A percentile compares a stretch with the other conserved stretches of the same genome.
Evolutionary conservation across 2,329 filamentous ascomycete species (phyloP).

Genomic region (Onygenales sp.): DNA sequence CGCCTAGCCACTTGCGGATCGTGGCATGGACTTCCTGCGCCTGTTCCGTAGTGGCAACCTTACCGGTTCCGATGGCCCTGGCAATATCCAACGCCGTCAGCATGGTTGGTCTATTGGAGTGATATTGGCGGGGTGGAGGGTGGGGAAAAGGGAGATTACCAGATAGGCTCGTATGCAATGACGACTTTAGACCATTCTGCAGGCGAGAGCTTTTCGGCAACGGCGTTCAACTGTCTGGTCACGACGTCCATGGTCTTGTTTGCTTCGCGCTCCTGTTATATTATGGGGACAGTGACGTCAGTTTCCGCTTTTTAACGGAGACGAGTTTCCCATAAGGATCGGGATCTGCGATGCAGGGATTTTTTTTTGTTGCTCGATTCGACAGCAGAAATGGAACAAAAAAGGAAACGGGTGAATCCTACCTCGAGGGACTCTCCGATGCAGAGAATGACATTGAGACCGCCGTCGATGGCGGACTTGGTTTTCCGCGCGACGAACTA

Average conservation of each 20-base stretch:
- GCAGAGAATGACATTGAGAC: slow-evolving; percentile 89
- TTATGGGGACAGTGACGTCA: slow-evolving; percentile 7
- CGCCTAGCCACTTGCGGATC: slow-evolving; percentile 76
- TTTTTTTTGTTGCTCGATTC: not conserved
- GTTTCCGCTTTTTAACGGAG: not conserved
- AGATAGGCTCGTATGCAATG: slow-evolving; percentile 98
- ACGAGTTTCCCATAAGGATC: too few relatives aligned
- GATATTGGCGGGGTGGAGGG: not conserved
- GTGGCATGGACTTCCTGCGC: slow-evolving; percentile 89
- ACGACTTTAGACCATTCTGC: slow-evolving; percentile 90
- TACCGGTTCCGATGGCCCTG: slow-evolving; percentile 75
- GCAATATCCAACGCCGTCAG: not conserved
- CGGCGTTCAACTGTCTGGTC: slow-evolving; percentile 73
- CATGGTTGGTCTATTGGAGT: not conserved
- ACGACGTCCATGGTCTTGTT: slow-evolving; percentile 65
- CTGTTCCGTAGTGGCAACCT: slow-evolving; percentile 80
- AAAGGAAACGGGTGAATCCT: slow-evolving; percentile 15
- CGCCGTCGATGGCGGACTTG: slow-evolving; percentile 81
- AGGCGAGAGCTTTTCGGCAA: slow-evolving; percentile 55
- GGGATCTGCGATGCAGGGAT: not conserved
- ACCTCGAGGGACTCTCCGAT: slow-evolving; percentile 85
- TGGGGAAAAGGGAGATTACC: slow-evolving; percentile 44
- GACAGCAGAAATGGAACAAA: not conserved
- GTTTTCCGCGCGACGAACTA: slow-evolving; percentile 82
- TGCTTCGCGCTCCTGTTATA: slow-evolving; percentile 62